These are phyloP conservation scores for Bruguiera gymnorhiza DNA, from an alignment of 345 rosid genomes.

Conservation along the genomic window DNA sequence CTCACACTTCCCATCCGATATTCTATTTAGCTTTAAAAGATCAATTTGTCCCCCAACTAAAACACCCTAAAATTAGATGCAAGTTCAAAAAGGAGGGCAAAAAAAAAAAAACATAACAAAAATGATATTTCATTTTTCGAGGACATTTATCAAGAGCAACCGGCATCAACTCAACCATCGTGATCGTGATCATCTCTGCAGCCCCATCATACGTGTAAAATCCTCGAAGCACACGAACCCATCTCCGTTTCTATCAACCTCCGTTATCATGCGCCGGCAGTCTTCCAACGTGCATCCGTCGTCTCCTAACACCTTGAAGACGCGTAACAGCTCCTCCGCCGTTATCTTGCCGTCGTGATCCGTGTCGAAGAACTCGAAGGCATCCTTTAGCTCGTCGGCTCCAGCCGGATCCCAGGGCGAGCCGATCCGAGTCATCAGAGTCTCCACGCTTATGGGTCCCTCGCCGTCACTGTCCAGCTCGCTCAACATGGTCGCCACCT, in stretches of 20 bases:
- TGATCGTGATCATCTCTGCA: slow-evolving; percentile 13
- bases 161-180: neutral
- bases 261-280: slow-evolving; percentile 87
- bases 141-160: neutral
- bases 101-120: neutral
- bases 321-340: slow-evolving; percentile 65
- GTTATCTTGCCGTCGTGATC: slow-evolving; percentile 89
- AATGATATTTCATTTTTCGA: neutral
- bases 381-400: slow-evolving; percentile 62
- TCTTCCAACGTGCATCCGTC: slow-evolving; percentile 78
- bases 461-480: slow-evolving; percentile 52
- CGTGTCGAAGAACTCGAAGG: slow-evolving; percentile 68
- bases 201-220: slow-evolving; percentile 75
- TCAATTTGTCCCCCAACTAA: too few species aligned
- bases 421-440: slow-evolving; percentile 42
- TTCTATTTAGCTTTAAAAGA: too few species aligned
- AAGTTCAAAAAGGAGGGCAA: too few species aligned
- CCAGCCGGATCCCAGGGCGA: slow-evolving; percentile 46
- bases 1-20: too few species aligned
- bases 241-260: slow-evolving; percentile 63
- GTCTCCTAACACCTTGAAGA: slow-evolving; percentile 59
- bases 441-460: slow-evolving; percentile 53
- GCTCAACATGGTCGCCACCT: slow-evolving; percentile 53
- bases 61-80: too few species aligned
- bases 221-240: slow-evolving; percentile 95